These are phyloP conservation scores for Pseudocercospora cruenta DNA, from an alignment of 2,329 filamentous ascomycete species.

Conservation along the genomic window DNA sequence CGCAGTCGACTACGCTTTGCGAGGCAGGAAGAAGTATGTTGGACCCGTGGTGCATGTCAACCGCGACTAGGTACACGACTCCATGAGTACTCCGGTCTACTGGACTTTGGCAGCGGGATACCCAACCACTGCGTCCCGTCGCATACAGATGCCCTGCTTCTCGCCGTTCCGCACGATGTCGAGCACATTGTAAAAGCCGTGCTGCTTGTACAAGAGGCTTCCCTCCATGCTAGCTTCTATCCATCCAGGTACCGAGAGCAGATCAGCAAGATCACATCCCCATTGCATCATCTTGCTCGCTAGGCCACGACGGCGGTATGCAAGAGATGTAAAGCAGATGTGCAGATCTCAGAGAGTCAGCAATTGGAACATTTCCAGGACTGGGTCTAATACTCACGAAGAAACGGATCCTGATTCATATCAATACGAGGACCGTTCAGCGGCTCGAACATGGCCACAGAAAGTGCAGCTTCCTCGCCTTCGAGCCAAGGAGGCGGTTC, in stretches of 20 bases:
- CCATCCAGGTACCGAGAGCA: constrained; percentile 37
- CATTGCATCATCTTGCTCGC: constrained; percentile 44
- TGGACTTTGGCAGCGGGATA: too few relatives aligned
- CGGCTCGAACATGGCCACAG: neutral
- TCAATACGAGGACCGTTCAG: neutral
- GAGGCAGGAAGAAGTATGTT: constrained; percentile 18
- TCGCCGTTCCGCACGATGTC: constrained; percentile 11
- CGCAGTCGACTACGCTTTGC: constrained; percentile 15
- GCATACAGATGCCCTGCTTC: constrained; percentile 8
- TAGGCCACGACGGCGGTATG: constrained; percentile 42
- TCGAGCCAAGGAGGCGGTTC: neutral
- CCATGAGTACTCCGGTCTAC: too few relatives aligned
- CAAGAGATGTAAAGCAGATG: constrained; percentile 42
- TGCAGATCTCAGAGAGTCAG: constrained; percentile 37
- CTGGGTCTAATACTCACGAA: neutral
- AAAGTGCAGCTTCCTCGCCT: neutral
- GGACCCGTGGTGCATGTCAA: constrained; percentile 23
- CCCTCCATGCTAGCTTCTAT: constrained; percentile 35
- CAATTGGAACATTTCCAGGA: neutral
- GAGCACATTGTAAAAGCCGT: constrained; percentile 28
- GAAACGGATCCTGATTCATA: neutral
- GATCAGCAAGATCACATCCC: constrained; percentile 41
- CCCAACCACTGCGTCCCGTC: neutral
- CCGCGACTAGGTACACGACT: too few relatives aligned
- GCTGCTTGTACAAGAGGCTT: constrained; percentile 31